Evolutionary conservation across 768 basidiomycete species (phyloP).

Genomic region (Galerina marginata): DNA sequence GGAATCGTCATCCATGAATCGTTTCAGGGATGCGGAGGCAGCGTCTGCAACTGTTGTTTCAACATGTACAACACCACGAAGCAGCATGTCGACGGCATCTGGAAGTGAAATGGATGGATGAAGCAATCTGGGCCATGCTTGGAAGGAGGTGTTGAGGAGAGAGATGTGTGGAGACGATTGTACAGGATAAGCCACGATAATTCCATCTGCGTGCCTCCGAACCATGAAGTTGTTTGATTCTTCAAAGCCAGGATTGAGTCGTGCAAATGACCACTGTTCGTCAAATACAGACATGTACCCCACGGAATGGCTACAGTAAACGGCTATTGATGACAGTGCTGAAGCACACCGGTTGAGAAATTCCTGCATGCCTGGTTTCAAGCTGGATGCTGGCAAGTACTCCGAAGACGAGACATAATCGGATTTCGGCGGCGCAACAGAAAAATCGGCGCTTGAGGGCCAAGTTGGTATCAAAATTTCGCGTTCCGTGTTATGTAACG

Average conservation of each 20-base stretch:
- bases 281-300: constrained; percentile 85
- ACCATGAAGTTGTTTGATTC: constrained; percentile 72
- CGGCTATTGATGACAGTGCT: constrained; percentile 60
- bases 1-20: constrained; percentile 68
- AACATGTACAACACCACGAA: constrained; percentile 84
- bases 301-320: constrained; percentile 63
- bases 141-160: constrained; percentile 77
- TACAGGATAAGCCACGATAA: constrained; percentile 69
- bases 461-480: constrained; percentile 75
- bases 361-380: constrained; percentile 73
- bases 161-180: constrained; percentile 65
- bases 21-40: constrained; percentile 68
- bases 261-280: constrained; percentile 76
- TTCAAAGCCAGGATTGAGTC: constrained; percentile 64
- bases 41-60: constrained; percentile 77
- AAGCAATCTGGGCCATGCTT: constrained; percentile 84
- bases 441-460: constrained; percentile 80
- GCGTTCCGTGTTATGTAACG: constrained; percentile 72
- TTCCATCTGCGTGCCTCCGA: constrained; percentile 68
- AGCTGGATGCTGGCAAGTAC: constrained; percentile 56
- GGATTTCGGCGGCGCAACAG: constrained; percentile 51
- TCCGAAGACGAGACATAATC: constrained; percentile 79
- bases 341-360: constrained; percentile 71
- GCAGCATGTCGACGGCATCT: constrained; percentile 77
- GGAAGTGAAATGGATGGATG: constrained; percentile 57